phyloP scores from a whole-genome alignment of 768 basidiomycete genomes.

The Omphalotus guepiniiformis region DNA sequence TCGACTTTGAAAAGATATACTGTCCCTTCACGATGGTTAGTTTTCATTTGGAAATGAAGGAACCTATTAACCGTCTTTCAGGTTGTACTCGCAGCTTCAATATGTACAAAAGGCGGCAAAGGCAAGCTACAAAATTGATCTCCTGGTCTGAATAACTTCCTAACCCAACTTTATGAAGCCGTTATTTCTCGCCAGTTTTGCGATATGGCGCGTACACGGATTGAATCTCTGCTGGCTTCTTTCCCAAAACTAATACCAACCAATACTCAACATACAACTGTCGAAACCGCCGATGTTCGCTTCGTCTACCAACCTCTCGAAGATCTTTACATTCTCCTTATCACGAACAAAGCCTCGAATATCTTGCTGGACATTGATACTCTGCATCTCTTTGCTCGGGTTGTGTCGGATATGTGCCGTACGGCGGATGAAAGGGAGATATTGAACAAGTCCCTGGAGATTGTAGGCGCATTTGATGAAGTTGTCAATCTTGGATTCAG shows the following conservation, averaged over 20 bases:
- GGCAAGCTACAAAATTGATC: conserved; percentile 45
- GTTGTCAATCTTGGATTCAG: conserved; percentile 87
- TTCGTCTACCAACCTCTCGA: conserved; percentile 97
- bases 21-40: not conserved
- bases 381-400: conserved; percentile 87
- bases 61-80: conserved; percentile 25
- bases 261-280: conserved; percentile 93
- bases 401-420: conserved; percentile 89
- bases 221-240: conserved; percentile 93
- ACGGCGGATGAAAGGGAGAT: conserved; percentile 89
- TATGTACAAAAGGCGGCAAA: conserved; percentile 94
- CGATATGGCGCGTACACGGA: conserved; percentile 85
- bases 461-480: conserved; percentile 95
- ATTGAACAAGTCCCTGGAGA: conserved; percentile 84
- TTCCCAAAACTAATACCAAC: conserved; percentile 97
- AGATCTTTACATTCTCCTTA: conserved; percentile 94
- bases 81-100: conserved; percentile 92
- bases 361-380: conserved; percentile 98
- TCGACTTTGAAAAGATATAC: not conserved
- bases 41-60: not conserved
- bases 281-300: conserved; percentile 91
- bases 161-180: conserved; percentile 51
- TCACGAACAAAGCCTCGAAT: conserved; percentile 99
- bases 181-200: conserved; percentile 96
- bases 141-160: not conserved